Base-by-base conservation (phyloP, 208 protist species). In the Acanthamoeba castellanii region DNA sequence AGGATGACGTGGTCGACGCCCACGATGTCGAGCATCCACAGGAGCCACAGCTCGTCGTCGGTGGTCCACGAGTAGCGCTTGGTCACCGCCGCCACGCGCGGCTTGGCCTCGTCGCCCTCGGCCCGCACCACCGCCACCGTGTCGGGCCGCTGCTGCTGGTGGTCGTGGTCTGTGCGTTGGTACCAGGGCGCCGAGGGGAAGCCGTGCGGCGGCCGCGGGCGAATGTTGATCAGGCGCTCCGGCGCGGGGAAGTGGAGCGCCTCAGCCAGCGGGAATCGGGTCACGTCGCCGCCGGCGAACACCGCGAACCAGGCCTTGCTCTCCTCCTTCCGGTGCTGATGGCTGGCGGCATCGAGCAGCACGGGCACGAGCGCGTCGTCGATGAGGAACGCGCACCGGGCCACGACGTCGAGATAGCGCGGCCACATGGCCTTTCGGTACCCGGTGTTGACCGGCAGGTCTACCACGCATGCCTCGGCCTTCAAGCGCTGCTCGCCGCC, bases 21-120 rank as follows among this genome's bases (percentile, higher is more conserved):
- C 9, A 88, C 52, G 22, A 88, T 25, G 50, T 88, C 81, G 18
- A 88, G 52, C 81, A 27, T 88, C 81, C 81, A 88, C 81, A 88
- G 81, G 13, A 88, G 52, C 81, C 81, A 88, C 45, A 88, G 37
- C 81, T 61, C 81, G 50, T 57, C 37, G 52, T 88, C 81, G 11
- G 18, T 7, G 50, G 7, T 88, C 81, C 81, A 88, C 50, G 50
- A 66, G 81, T 30, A 88, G 25, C 30, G 61, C 45, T 57, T 61
- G 37, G 52, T 42, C 20, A 16, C 32, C 5, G 70, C 70, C 34
- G 70, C 70, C 7, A 78, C 70, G 3, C 70, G 70, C 16, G 37
- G 8, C 3, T 45, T 16, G 30, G 25, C 37, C 30, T 37, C 34
- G 37, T 78, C 32, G 37, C 70, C 37, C 20, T 9, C 8, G 14